Base-by-base conservation (phyloP, 176 grass and related monocot genomes). In the Eremochloa ophiuroides region DNA sequence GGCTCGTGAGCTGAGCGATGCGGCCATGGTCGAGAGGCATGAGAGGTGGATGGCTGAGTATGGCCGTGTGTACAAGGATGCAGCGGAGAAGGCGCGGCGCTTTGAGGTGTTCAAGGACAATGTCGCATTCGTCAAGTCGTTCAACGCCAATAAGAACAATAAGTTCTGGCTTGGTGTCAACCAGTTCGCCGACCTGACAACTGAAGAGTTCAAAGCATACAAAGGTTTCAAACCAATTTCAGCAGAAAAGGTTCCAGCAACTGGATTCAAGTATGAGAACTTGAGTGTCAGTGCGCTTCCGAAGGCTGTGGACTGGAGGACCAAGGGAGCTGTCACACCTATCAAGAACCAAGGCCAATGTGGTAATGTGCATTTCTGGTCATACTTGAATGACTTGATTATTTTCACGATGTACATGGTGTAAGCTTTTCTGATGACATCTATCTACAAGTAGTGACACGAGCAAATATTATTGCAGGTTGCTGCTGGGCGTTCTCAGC, bases 401-500 rank as follows among this genome's bases (percentile, higher is more conserved):
- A 2, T n/a, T 43, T 43, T 43, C 2, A n/a, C n/a, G n/a, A n/a
- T 43, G 11, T 13, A n/a, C n/a, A n/a, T n/a, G n/a, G 41, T 13
- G 41, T 43, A 43, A 43, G 41, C 41, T 13, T 11, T 43, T 43
- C 0, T 43, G 6, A 7, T 31, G 29, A 63, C 26, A 62, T 62
- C 2, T 3, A n/a, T n/a, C 2, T 28, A 28, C 12, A 27, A 6
- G 11, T 6, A 20, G 7, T 25, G 26, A 14, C 25, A 28, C 12
- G 41, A 43, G 13, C 1, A 28, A 27, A 28, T 11, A 43, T 15
- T 7, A 23, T 11, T 25, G 28, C 1, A 85, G 85, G 76, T 17
- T 85, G 82, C 26, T 91, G 85, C 37, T 85, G 85, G 85, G 85
- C 85, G 1, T 91, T 91, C 81, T 91, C 89, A 7, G 65, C 85